Base-by-base conservation (phyloP, 768 basidiomycete genomes). In the Tylopilus sp. region DNA sequence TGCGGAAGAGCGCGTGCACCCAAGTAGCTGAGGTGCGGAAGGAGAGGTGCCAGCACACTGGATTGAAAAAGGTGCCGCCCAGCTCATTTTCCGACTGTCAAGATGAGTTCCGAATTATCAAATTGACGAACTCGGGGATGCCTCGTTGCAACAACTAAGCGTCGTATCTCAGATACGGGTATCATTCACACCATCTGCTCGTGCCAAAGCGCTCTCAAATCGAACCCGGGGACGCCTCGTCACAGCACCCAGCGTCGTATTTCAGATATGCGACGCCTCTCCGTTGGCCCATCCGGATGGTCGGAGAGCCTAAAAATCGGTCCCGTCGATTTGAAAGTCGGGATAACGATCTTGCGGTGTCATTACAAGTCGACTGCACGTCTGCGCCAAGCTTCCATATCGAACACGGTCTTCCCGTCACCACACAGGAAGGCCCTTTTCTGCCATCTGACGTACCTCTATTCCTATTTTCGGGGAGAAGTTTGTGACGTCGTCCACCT, bases 121-220 rank as follows among this genome's bases (percentile, higher is more conserved):
- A 26, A 12, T 22, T 41, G 48, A 50, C 41, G 36, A 35, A 38
- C 28, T 23, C 41, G 38, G 49, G 36, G 18, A 40, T 38, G 51
- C 53, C 53, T 63, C 53, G 61, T 63, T 65, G 57, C 53, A 46
- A 46, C 39, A 17, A 44, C 31, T 33, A 23, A 44, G 28, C 28
- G 31, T 31, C 10, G 26, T 28, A 28, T 28, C 26, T 28, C 26
- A 28, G 26, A 28, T 38, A n/a, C n/a, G 28, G 12, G 40, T 39
- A 15, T 25, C 20, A 23, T 33, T 28, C 15, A 43, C 21, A 44
- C 18, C 26, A 3, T 31, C 33, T 15, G 28, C 40, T 33, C 22
- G 41, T 30, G 44, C 28, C 6, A 6, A 31, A 39, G 15, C 22
- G 28, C 48, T 44, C 25, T 45, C 23, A 35, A 35, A 15, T n/a